phyloP scores from a whole-genome alignment of 2,329 filamentous ascomycete genomes.

The Colletotrichum phormii region DNA sequence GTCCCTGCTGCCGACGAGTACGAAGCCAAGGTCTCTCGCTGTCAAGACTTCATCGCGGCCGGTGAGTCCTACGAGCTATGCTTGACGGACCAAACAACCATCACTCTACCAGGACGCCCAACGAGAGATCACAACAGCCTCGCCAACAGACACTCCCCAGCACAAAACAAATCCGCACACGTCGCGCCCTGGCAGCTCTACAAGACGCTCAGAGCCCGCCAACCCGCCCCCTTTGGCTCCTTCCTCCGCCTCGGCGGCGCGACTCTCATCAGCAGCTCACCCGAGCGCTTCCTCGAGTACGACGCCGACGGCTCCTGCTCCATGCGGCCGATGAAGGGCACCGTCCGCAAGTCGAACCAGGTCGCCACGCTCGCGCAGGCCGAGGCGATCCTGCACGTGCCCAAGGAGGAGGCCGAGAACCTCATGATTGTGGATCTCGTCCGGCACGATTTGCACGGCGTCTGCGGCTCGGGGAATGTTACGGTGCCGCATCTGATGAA shows the following conservation, averaged over 20 bases:
- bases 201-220: conserved; percentile 73
- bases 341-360: conserved; percentile 80
- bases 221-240: conserved; percentile 87
- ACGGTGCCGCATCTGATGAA: conserved; percentile 81
- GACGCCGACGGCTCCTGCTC: conserved; percentile 68
- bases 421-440: conserved; percentile 98
- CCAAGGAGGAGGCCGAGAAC: conserved; percentile 95
- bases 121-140: conserved; percentile 15
- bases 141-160: conserved; percentile 17
- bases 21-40: conserved; percentile 73
- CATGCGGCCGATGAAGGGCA: conserved; percentile 97
- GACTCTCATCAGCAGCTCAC: conserved; percentile 85
- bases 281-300: conserved; percentile 85
- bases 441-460: conserved; percentile 90
- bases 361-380: conserved; percentile 79
- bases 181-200: conserved; percentile 76
- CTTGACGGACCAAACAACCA: conserved; percentile 79
- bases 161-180: conserved; percentile 37
- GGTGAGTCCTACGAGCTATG: conserved; percentile 91
- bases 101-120: conserved; percentile 55
- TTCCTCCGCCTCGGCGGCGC: conserved; percentile 77
- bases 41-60: conserved; percentile 77
- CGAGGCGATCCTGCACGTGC: conserved; percentile 76
- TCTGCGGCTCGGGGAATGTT: conserved; percentile 81
- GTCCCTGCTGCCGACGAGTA: conserved; percentile 65